Evolutionary conservation across 371 early-diverging fungal species (phyloP).

Genomic region (Mycotypha africana): DNA sequence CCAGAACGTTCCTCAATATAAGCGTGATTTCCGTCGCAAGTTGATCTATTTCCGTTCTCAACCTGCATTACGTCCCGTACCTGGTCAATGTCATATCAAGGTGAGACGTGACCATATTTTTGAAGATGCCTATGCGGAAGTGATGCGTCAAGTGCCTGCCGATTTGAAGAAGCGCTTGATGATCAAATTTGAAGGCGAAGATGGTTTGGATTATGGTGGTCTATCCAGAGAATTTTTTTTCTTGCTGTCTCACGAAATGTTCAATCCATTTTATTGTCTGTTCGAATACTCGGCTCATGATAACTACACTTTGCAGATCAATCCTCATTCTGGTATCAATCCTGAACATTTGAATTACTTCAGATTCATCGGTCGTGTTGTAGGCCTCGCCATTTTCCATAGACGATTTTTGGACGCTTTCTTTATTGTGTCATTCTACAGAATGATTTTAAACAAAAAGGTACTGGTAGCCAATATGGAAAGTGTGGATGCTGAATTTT

Average conservation of each 20-base stretch:
- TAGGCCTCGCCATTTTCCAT: constrained; percentile 97
- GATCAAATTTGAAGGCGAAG: constrained; percentile 98
- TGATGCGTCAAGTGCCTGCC: constrained; percentile 80
- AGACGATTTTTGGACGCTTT: constrained; percentile 95
- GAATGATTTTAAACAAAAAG: constrained; percentile 89
- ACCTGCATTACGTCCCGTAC: constrained; percentile 82
- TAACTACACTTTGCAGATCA: constrained; percentile 95
- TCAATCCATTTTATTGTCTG: constrained; percentile 96
- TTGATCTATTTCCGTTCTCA: constrained; percentile 94
- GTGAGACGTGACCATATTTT: constrained; percentile 85
- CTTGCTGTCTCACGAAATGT: constrained; percentile 96
- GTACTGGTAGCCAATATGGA: constrained; percentile 91
- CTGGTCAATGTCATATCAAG: constrained; percentile 91
- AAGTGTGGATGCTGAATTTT: constrained; percentile 91
- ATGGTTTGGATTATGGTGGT: constrained; percentile 98
- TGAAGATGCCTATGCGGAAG: constrained; percentile 91
- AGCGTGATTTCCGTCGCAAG: constrained; percentile 96
- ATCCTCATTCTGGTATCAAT: constrained; percentile 93
- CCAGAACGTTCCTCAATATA: constrained; percentile 94
- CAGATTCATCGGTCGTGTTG: constrained; percentile 96
- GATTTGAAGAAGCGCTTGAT: constrained; percentile 92
- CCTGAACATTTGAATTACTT: constrained; percentile 98
- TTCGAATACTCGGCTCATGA: constrained; percentile 98
- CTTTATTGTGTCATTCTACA: constrained; percentile 95
- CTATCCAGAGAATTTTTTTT: constrained; percentile 96